Conservation (phyloP, 108 stramenopile species). For the Cylindrotheca closterium region DNA sequence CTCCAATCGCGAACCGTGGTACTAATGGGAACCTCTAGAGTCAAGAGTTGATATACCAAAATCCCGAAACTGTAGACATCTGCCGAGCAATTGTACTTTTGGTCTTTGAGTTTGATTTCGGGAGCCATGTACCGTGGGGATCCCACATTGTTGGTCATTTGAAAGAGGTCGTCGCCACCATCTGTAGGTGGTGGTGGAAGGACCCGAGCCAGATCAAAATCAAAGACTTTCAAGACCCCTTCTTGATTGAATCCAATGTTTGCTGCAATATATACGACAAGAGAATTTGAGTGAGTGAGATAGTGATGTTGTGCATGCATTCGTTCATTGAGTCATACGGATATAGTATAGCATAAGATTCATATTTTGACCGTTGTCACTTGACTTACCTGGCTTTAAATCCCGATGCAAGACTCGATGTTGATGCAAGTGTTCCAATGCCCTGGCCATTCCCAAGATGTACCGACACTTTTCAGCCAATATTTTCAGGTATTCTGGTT, state of each 20-base stretch:
- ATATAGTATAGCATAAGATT: too few species aligned
- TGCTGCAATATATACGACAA: slow-evolving; percentile 51
- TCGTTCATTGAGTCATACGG: too few species aligned
- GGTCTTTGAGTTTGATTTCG: slow-evolving; percentile 37
- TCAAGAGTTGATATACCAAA: slow-evolving; percentile 40
- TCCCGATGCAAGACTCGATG: slow-evolving; percentile 48
- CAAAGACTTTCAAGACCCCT: slow-evolving; percentile 42
- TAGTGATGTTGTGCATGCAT: slow-evolving; percentile 48
- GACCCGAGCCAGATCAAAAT: slow-evolving; percentile 37
- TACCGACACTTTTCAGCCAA: not conserved
- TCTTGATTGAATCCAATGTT: slow-evolving; percentile 42
- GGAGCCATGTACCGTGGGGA: slow-evolving; percentile 52
- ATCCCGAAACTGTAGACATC: slow-evolving; percentile 58
- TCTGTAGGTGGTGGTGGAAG: not conserved
- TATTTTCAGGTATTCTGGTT: not conserved
- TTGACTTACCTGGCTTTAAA: slow-evolving; percentile 61
- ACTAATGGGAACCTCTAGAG: too few species aligned
- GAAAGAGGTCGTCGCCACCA: slow-evolving; percentile 16
- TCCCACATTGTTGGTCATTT: slow-evolving; percentile 44
- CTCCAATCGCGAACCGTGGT: too few species aligned
- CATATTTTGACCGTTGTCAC: too few species aligned
- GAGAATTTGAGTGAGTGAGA: slow-evolving; percentile 51
- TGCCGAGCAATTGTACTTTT: slow-evolving; percentile 44
- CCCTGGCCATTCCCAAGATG: slow-evolving; percentile 23
- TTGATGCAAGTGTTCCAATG: slow-evolving; percentile 46